Evolutionary conservation across 2,329 filamentous ascomycete genomes (phyloP).

Genomic region (Chaetomiaceae sp.): DNA sequence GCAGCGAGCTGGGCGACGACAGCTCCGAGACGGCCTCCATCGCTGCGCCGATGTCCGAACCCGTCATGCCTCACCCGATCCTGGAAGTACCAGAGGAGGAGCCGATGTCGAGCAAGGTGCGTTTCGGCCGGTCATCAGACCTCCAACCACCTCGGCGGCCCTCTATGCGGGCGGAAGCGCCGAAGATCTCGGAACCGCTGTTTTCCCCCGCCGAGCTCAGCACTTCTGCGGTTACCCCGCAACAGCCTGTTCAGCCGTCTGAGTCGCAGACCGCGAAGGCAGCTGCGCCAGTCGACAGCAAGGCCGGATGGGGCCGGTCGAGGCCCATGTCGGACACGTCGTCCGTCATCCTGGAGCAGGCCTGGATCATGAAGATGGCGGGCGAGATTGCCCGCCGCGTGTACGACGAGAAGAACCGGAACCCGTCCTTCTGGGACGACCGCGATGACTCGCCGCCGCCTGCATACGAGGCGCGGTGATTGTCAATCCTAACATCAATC

Average conservation of each 20-base stretch:
- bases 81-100: slow-evolving; percentile 53
- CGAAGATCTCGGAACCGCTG: slow-evolving; percentile 25
- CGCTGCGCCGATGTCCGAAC: slow-evolving; percentile 55
- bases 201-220: slow-evolving; percentile 16
- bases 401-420: slow-evolving; percentile 71
- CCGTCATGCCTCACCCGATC: slow-evolving; percentile 41
- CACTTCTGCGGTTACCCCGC: slow-evolving; percentile 6
- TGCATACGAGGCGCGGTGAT: slow-evolving; percentile 48
- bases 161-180: slow-evolving; percentile 31
- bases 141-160: slow-evolving; percentile 27
- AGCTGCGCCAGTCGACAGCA: slow-evolving; percentile 20
- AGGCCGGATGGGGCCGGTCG: slow-evolving; percentile 27
- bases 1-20: slow-evolving; percentile 35
- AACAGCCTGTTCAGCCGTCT: slow-evolving; percentile 6
- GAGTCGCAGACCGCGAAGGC: not conserved
- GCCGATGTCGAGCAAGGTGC: slow-evolving; percentile 33
- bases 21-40: slow-evolving; percentile 51
- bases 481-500: not conserved
- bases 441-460: slow-evolving; percentile 54
- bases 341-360: slow-evolving; percentile 65
- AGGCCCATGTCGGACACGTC: slow-evolving; percentile 42
- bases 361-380: slow-evolving; percentile 90
- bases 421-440: slow-evolving; percentile 48
- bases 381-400: slow-evolving; percentile 83
- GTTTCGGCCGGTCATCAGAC: slow-evolving; percentile 33